These are phyloP conservation scores for Astragalus glycyphyllos DNA, from an alignment of 306 rosid species.

Conservation along the genomic window DNA sequence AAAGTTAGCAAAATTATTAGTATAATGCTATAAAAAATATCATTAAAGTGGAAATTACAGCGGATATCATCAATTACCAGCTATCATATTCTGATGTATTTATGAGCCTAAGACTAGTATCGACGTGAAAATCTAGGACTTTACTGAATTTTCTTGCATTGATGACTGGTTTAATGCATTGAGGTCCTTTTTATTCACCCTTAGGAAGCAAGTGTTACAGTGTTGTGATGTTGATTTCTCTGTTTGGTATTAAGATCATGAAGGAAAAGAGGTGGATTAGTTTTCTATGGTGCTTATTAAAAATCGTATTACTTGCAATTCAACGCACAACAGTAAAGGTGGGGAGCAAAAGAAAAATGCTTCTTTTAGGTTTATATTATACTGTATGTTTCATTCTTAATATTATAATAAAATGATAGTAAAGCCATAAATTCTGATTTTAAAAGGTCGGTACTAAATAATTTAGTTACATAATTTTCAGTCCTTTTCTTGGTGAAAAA, in stretches of 20 bases:
- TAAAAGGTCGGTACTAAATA: too few species aligned
- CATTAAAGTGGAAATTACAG: not conserved
- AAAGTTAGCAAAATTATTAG: not conserved
- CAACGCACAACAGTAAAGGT: not conserved
- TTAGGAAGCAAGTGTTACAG: slow-evolving; percentile 10
- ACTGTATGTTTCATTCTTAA: too few species aligned
- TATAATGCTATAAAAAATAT: too few species aligned
- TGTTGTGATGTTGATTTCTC: slow-evolving; percentile 30
- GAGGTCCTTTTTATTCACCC: slow-evolving; percentile 41
- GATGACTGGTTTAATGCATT: slow-evolving; percentile 44
- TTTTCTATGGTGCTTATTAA: slow-evolving; percentile 18
- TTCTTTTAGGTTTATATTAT: too few species aligned
- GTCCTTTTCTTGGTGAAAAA: not conserved
- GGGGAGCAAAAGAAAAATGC: not conserved
- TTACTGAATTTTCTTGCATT: slow-evolving; percentile 23
- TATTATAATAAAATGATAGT: too few species aligned
- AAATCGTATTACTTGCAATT: not conserved
- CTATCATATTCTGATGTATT: slow-evolving; percentile 4
- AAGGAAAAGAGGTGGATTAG: not conserved
- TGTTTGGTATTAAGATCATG: slow-evolving; percentile 18
- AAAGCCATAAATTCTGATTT: too few species aligned
- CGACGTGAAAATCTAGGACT: slow-evolving; percentile 8
- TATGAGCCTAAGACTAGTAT: slow-evolving; percentile 2
- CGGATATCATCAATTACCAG: not conserved
- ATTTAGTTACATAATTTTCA: too few species aligned